Percentiles rank a stretch among this genome's conserved stretches.
Conservation (phyloP, 805 yeast species). For the Myxozyma sirexii region DNA sequence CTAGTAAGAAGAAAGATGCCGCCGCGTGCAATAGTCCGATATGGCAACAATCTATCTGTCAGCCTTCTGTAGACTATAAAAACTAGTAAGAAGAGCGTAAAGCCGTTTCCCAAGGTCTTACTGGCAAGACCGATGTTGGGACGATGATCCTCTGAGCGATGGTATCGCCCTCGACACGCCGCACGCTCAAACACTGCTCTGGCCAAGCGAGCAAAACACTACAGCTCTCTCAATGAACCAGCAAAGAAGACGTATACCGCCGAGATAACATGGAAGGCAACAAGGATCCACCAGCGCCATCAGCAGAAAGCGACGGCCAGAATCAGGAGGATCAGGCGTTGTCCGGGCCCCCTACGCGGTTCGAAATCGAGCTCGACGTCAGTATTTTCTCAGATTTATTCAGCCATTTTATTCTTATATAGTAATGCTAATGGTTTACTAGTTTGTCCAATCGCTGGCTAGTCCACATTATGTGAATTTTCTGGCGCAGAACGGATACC, state of each 20-base stretch:
- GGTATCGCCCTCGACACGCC: too few relatives aligned
- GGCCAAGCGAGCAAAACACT: neutral
- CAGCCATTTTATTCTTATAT: neutral
- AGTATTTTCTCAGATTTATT: constrained; percentile 35
- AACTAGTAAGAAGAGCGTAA: too few relatives aligned
- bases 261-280: neutral
- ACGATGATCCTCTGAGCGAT: too few relatives aligned
- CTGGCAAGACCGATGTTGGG: too few relatives aligned
- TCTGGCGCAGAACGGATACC: constrained; percentile 78
- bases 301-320: neutral
- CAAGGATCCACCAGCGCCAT: neutral
- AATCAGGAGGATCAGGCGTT: neutral
- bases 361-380: constrained; percentile 85
- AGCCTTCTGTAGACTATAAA: too few relatives aligned
- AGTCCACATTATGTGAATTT: constrained; percentile 86
- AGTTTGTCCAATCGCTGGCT: constrained; percentile 89
- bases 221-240: neutral
- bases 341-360: constrained; percentile 58
- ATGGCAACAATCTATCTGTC: too few relatives aligned
- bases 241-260: neutral
- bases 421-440: neutral
- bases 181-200: too few relatives aligned
- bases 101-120: too few relatives aligned
- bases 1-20: too few relatives aligned
- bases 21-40: too few relatives aligned